phyloP scores from a whole-genome alignment of 1,284 basidiomycete species.

The Binderoboletus segoi region DNA sequence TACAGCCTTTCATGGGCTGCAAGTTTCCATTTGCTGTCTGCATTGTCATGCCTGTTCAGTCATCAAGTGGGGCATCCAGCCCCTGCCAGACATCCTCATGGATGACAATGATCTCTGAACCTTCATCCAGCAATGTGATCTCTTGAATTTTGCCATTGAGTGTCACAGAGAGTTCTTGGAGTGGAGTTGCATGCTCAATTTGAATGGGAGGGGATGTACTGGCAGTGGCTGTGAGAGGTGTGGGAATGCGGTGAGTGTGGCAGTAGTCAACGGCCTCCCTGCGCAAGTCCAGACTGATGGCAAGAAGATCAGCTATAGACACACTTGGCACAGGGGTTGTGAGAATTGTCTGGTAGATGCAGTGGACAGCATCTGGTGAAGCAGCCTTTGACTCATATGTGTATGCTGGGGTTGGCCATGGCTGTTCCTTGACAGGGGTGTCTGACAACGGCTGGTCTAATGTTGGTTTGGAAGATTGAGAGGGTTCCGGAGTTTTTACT shows the following conservation, averaged over 20 bases:
- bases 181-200: conserved; percentile 2
- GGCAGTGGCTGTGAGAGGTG: too few species aligned
- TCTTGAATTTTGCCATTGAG: neutral
- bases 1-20: conserved; percentile 7
- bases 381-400: conserved; percentile 11
- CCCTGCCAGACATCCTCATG: neutral
- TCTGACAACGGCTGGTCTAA: too few species aligned
- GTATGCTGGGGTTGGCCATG: neutral
- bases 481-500: too few species aligned
- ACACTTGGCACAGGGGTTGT: conserved; percentile 7
- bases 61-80: neutral
- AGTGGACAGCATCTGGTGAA: neutral
- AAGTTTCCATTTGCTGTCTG: conserved; percentile 20
- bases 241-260: neutral
- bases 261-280: conserved; percentile 14
- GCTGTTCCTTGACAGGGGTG: too few species aligned
- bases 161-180: neutral
- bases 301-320: conserved; percentile 12
- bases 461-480: too few species aligned
- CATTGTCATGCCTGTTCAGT: conserved; percentile 10
- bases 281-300: conserved; percentile 17
- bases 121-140: too few species aligned
- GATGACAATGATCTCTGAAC: conserved; percentile 9
- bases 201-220: neutral
- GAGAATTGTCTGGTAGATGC: conserved; percentile 3